Percentiles rank a stretch among this genome's conserved stretches.
These are phyloP conservation scores for Plasmopara muralis DNA, from an alignment of 352 stramenopile genomes.

Conservation along the genomic window DNA sequence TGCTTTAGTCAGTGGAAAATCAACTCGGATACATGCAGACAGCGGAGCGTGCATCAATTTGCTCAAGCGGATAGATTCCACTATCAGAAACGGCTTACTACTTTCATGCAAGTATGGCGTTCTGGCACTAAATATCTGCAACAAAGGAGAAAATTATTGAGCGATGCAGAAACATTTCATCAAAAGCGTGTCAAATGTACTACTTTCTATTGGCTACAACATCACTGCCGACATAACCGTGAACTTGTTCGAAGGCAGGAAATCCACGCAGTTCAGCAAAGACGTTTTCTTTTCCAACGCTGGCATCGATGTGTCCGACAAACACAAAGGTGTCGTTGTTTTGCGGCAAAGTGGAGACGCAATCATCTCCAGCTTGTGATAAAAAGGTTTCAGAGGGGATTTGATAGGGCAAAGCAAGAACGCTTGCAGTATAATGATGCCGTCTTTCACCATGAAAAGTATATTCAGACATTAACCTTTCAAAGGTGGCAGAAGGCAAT, in stretches of 20 bases:
- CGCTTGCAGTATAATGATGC: neutral
- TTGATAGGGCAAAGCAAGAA: neutral
- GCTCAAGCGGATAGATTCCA: conserved; percentile 7
- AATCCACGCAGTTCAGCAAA: conserved; percentile 1
- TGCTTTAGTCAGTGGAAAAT: conserved; percentile 23
- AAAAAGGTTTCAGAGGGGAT: conserved; percentile 4
- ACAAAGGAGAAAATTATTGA: conserved; percentile 3
- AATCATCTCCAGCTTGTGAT: conserved; percentile 6
- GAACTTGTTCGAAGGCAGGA: conserved; percentile 13
- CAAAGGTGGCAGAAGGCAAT: conserved; percentile 10
- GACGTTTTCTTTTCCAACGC: conserved; percentile 8
- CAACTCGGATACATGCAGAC: neutral
- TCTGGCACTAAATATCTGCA: neutral
- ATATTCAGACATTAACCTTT: neutral
- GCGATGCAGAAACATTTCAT: conserved; percentile 10
- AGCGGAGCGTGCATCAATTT: conserved; percentile 6
- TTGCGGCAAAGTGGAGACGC: conserved; percentile 3
- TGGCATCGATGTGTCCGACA: conserved; percentile 14
- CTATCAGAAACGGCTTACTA: conserved; percentile 3
- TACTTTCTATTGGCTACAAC: conserved; percentile 12
- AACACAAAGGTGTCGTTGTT: conserved; percentile 10
- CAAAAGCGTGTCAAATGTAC: conserved; percentile 1
- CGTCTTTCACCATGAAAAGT: conserved; percentile 7
- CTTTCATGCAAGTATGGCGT: conserved; percentile 8
- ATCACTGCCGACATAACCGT: conserved; percentile 8